Conservation (phyloP, 345 rosid species). For the Populus nigra region DNA sequence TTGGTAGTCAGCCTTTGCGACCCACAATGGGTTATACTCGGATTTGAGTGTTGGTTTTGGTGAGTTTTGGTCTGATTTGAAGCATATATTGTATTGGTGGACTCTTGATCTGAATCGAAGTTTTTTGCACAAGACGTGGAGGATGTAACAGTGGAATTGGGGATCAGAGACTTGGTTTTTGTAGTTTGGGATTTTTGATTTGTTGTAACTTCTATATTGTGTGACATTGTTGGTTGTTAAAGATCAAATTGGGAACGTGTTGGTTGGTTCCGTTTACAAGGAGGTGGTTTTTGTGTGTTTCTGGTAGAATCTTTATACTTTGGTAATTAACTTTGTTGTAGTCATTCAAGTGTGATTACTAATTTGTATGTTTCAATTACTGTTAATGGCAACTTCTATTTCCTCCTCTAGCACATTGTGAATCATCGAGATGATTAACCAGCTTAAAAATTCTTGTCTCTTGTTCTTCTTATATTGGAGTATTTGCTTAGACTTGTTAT, state of each 20-base stretch:
- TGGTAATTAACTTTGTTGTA: neutral
- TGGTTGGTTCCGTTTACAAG: neutral
- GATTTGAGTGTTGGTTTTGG: constrained; percentile 28
- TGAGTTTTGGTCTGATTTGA: neutral
- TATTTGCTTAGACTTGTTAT: neutral
- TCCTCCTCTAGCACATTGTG: neutral
- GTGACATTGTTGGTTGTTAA: neutral
- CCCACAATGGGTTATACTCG: constrained; percentile 49
- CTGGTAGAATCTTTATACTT: neutral
- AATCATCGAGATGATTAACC: neutral
- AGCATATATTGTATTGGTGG: neutral
- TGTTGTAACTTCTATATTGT: neutral
- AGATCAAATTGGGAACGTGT: neutral
- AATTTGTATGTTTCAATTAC: neutral
- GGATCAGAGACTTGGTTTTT: neutral
- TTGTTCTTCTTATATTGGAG: neutral
- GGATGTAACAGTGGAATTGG: neutral
- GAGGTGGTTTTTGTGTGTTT: constrained; percentile 2
- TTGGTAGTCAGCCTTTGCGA: constrained; percentile 47
- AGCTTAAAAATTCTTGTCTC: neutral
- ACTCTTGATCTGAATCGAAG: neutral
- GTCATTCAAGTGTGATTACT: constrained; percentile 3
- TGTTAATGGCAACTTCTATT: neutral
- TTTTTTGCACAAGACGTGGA: neutral
- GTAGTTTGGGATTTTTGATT: neutral